Evolutionary conservation across 177 flowering plant genomes (phyloP), one percentile per base, ranked within the genome.

Genomic region (Vitis hybrid): DNA sequence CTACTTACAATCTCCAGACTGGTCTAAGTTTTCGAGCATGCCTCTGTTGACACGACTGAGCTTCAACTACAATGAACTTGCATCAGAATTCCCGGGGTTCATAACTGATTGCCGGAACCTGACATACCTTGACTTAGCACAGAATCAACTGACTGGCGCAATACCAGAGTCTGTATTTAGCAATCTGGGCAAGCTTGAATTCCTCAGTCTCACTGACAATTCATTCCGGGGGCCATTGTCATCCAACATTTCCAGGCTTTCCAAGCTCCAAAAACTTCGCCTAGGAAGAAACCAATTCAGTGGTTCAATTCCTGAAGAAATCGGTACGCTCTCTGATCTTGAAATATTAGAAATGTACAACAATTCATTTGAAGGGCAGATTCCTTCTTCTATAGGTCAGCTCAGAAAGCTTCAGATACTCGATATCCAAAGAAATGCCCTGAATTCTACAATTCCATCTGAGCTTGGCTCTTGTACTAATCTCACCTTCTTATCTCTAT

Each of bases 111-210:
- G 85, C 46, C 56, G 6, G 48, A 89, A 84, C 68, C 50, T 89
- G 35, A 83, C 82, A 0, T 85, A 50, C 59, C 84, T 89, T 1
- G 91, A 89, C 64, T 68, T 88, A 75, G 76, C 89, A 2, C 9
- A 12, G 4, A 91, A 90, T 68, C 1, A 27, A 0, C 71, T 91
- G 2, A 70, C 77, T 21, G 94, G 94, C 5, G 3, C 24, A n/a
- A 70, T 91, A 59, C 94, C 94, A 12, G 80, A 79, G 21, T 30
- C 68, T 0, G 55, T 86, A 2, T 80, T 68, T 14, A 67, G 77
- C 69, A 80, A 84, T 68, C 73, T 88, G 52, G 62, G 19, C 14
- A 78, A 84, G 61, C 82, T 88, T 69, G 77, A 81, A 64, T 79
- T 68, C 64, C 78, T 85, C 21, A 83, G 81, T 66, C 88, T 90